Percentiles rank a stretch among this genome's conserved stretches.
These are phyloP conservation scores for Cochlearia excelsa DNA, from an alignment of 345 rosid genomes.

Conservation along the genomic window DNA sequence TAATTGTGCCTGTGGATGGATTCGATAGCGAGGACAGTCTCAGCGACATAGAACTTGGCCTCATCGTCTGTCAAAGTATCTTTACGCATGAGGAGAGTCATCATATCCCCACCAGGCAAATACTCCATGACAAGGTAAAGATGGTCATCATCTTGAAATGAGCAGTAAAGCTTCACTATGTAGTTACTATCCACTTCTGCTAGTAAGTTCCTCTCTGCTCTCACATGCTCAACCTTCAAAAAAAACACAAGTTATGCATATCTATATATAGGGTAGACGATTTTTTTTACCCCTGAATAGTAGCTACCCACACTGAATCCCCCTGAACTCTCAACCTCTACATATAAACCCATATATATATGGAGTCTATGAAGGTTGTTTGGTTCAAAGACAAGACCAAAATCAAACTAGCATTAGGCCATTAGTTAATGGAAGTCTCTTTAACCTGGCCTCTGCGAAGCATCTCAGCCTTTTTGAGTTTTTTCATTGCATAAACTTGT, in stretches of 20 bases:
- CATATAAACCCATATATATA: no score
- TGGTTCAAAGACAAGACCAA: not conserved
- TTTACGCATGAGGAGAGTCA: slow-evolving; percentile 69
- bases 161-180: slow-evolving; percentile 56
- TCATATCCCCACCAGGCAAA: slow-evolving; percentile 67
- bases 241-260: no score
- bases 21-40: slow-evolving; percentile 64
- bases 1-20: slow-evolving; percentile 65
- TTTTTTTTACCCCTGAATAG: no score
- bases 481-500: slow-evolving; percentile 95
- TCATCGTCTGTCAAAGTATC: slow-evolving; percentile 62
- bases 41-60: slow-evolving; percentile 66
- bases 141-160: slow-evolving; percentile 63
- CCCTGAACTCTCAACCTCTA: no score
- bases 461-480: slow-evolving; percentile 89
- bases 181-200: slow-evolving; percentile 63
- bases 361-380: slow-evolving; percentile 1
- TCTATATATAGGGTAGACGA: no score
- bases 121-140: slow-evolving; percentile 67
- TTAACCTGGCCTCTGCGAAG: slow-evolving; percentile 92
- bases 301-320: no score
- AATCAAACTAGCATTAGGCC: not conserved
- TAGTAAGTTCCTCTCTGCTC: slow-evolving; percentile 66
- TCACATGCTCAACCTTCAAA: slow-evolving; percentile 60
- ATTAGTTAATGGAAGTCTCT: slow-evolving; percentile 1